Evolutionary conservation across 805 yeast genomes (phyloP).

Genomic region (Starmerella potacharoeniae): DNA sequence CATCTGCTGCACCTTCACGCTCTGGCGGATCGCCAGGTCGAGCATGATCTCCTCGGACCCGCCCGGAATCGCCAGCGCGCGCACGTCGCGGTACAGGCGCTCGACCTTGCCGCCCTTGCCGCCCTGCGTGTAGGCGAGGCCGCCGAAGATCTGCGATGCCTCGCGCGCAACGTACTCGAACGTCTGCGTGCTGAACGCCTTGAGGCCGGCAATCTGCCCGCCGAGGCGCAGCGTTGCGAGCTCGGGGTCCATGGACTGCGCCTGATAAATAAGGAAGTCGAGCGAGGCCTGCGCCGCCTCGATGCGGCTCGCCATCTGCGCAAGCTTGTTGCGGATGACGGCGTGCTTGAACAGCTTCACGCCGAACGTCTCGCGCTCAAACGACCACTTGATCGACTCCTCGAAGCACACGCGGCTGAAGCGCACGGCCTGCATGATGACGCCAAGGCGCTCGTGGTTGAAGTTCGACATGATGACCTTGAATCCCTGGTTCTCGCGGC

Average conservation of each 20-base stretch:
- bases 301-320: constrained; percentile 33
- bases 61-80: constrained; percentile 38
- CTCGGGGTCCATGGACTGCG: constrained; percentile 28
- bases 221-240: constrained; percentile 35
- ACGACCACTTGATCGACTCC: constrained; percentile 35
- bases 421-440: constrained; percentile 33
- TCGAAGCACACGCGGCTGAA: constrained; percentile 35
- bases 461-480: constrained; percentile 37
- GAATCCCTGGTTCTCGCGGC: constrained; percentile 35
- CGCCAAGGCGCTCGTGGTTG: constrained; percentile 37
- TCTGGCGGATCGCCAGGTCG: constrained; percentile 33
- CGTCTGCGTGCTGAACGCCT: constrained; percentile 34
- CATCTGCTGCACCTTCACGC: constrained; percentile 32
- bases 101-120: constrained; percentile 37
- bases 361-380: constrained; percentile 36
- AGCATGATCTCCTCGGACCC: constrained; percentile 39
- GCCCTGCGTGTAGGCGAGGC: constrained; percentile 35
- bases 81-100: constrained; percentile 35
- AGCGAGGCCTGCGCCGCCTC: constrained; percentile 34
- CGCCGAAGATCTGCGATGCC: constrained; percentile 37
- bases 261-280: constrained; percentile 31
- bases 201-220: constrained; percentile 36
- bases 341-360: constrained; percentile 34
- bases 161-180: constrained; percentile 36
- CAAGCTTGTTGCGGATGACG: constrained; percentile 35